phyloP scores from a whole-genome alignment of 2,329 filamentous ascomycete genomes.

The Sphaceloma murrayae region DNA sequence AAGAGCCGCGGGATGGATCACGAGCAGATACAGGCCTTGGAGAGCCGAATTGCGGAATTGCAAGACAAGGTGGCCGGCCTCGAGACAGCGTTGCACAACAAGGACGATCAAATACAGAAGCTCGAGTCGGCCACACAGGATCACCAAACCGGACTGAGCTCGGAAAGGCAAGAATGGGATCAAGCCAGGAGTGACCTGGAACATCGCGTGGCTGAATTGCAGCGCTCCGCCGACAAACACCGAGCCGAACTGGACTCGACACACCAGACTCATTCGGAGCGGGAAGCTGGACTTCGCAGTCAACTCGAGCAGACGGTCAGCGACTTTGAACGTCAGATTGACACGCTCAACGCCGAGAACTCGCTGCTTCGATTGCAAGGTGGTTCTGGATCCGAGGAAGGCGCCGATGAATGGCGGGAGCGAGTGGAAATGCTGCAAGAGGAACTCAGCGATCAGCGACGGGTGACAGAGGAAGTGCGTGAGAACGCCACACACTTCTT shows the following conservation, averaged over 20 bases:
- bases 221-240: slow-evolving; percentile 17
- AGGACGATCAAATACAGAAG: slow-evolving; percentile 58
- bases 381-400: slow-evolving; percentile 23
- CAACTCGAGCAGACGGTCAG: slow-evolving; percentile 18
- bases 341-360: slow-evolving; percentile 22
- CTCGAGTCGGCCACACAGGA: slow-evolving; percentile 51
- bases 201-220: slow-evolving; percentile 22
- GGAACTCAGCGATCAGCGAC: slow-evolving; percentile 67
- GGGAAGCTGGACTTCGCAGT: slow-evolving; percentile 18
- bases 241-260: slow-evolving; percentile 46
- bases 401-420: slow-evolving; percentile 28
- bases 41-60: slow-evolving; percentile 64
- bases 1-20: slow-evolving; percentile 45
- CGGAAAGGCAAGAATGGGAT: slow-evolving; percentile 24
- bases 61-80: slow-evolving; percentile 63
- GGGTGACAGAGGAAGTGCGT: slow-evolving; percentile 77
- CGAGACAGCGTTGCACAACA: slow-evolving; percentile 58
- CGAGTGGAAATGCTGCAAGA: slow-evolving; percentile 33
- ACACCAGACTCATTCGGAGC: slow-evolving; percentile 34
- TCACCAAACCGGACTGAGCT: slow-evolving; percentile 28
- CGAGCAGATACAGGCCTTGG: slow-evolving; percentile 67
- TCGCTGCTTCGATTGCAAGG: slow-evolving; percentile 29
- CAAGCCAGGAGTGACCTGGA: slow-evolving; percentile 58
- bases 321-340: slow-evolving; percentile 17
- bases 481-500: slow-evolving; percentile 75